phyloP scores from a whole-genome alignment of 2,329 filamentous ascomycete species.

The Trichoderma sp. region DNA sequence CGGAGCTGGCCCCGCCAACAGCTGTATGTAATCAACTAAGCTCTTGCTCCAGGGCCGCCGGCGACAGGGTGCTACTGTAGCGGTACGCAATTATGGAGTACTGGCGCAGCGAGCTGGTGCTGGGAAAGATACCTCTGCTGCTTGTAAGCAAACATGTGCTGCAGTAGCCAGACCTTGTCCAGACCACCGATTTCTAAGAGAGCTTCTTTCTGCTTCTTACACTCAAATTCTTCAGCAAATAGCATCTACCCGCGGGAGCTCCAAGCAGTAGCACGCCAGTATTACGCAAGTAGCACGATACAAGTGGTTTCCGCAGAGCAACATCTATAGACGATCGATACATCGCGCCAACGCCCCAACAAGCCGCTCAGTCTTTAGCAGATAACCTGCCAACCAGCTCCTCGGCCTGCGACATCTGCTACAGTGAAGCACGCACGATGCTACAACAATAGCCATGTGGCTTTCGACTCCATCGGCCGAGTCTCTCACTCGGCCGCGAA shows the following conservation, averaged over 20 bases:
- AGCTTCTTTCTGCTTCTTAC: not conserved
- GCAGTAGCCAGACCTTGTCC: not conserved
- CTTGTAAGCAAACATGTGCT: not conserved
- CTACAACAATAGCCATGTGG: conserved; percentile 49
- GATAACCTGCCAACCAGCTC: not conserved
- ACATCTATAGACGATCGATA: not conserved
- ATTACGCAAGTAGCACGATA: not conserved
- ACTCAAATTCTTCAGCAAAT: not conserved
- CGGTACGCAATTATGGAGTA: not conserved
- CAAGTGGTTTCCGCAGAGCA: not conserved
- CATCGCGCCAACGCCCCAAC: not conserved
- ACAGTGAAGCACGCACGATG: conserved; percentile 37
- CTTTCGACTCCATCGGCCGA: conserved; percentile 55
- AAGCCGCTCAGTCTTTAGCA: not conserved
- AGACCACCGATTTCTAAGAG: conserved; percentile 17
- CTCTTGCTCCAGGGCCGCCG: not conserved
- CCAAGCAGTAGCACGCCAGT: not conserved
- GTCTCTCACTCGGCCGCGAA: conserved; percentile 57
- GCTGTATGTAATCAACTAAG: not conserved
- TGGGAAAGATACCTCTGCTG: not conserved
- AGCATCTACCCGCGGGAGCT: not conserved
- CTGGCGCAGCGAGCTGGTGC: not conserved
- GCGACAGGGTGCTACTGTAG: not conserved
- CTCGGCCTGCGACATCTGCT: not conserved
- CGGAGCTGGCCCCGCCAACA: not conserved